phyloP scores from a whole-genome alignment of 2,329 filamentous ascomycete species.

The Thielaviopsis populi region DNA sequence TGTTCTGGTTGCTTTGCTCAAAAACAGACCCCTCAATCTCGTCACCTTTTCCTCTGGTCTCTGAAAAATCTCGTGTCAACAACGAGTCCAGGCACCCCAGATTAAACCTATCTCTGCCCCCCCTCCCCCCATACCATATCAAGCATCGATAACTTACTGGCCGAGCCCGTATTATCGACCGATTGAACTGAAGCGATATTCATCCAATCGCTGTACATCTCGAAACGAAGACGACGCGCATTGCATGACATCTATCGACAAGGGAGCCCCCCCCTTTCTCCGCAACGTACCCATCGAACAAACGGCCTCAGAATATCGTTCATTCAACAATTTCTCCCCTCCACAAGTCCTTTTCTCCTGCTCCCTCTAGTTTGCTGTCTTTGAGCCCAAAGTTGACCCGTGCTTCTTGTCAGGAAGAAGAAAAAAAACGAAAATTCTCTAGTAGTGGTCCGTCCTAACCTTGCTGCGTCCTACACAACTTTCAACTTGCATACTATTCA shows the following conservation, averaged over 20 bases:
- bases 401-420: conserved; percentile 4
- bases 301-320: neutral
- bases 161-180: neutral
- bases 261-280: neutral
- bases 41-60: too few relatives aligned
- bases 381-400: neutral
- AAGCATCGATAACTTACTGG: neutral
- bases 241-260: neutral
- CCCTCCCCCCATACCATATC: neutral
- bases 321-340: neutral
- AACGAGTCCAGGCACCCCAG: too few relatives aligned
- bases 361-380: neutral
- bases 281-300: neutral
- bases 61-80: too few relatives aligned
- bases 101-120: neutral
- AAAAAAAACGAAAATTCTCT: conserved; percentile 1
- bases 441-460: neutral
- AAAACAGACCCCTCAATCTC: too few relatives aligned
- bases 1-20: neutral
- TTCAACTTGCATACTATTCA: neutral
- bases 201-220: neutral
- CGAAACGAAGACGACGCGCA: neutral
- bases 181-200: neutral
- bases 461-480: neutral
- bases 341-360: neutral